These are phyloP conservation scores for Ustilaginoidea virens DNA, from an alignment of 2,329 filamentous ascomycete genomes.

Conservation along the genomic window DNA sequence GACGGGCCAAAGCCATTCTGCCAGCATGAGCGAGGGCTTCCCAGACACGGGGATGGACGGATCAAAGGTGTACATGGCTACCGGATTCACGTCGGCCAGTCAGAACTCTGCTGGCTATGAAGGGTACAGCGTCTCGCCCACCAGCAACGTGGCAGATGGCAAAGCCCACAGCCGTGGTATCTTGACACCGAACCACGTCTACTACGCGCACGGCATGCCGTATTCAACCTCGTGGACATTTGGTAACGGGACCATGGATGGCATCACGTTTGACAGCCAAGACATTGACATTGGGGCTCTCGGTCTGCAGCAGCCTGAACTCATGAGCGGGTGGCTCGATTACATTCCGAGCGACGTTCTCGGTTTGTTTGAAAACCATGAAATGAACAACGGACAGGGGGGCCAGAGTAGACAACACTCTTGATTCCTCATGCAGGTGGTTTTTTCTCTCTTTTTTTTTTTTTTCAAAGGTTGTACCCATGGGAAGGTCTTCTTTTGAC, in stretches of 20 bases:
- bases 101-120: conserved; percentile 28
- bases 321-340: conserved; percentile 58
- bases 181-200: conserved; percentile 7
- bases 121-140: conserved; percentile 24
- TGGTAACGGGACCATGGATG: conserved; percentile 22
- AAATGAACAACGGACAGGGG: conserved; percentile 12
- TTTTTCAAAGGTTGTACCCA: too few relatives aligned
- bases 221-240: conserved; percentile 17
- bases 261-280: conserved; percentile 60
- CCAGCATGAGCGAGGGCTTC: conserved; percentile 15
- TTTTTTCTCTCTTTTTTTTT: neutral
- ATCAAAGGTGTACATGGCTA: conserved; percentile 16
- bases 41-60: conserved; percentile 13
- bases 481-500: too few relatives aligned
- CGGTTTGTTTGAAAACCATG: conserved; percentile 32
- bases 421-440: neutral
- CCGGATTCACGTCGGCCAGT: conserved; percentile 24
- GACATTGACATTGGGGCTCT: conserved; percentile 61
- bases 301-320: conserved; percentile 40
- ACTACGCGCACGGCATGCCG: conserved; percentile 14
- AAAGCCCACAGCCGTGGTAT: neutral
- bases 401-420: neutral
- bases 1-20: conserved; percentile 9
- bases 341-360: conserved; percentile 54
- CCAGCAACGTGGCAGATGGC: conserved; percentile 23